phyloP scores from a whole-genome alignment of 139 green algal species.

The Coelastrella sp. region DNA sequence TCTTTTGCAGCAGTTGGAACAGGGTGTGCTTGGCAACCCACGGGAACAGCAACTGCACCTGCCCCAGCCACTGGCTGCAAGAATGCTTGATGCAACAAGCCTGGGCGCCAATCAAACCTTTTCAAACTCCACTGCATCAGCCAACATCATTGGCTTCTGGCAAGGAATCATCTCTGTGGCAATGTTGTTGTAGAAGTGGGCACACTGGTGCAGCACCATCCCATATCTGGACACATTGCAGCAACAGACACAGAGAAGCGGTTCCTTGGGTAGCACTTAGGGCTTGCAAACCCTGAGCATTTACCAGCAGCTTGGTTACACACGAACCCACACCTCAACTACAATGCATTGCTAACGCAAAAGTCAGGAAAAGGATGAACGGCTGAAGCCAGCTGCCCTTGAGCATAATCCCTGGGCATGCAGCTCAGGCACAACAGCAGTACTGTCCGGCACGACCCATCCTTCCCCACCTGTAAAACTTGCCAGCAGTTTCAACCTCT shows the following conservation, averaged over 20 bases:
- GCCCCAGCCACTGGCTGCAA: too few species aligned
- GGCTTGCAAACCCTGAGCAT: too few species aligned
- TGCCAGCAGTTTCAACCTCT: conserved; percentile 75
- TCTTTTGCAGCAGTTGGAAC: not conserved
- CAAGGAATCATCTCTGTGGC: conserved; percentile 81
- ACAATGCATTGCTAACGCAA: too few species aligned
- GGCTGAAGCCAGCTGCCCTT: not conserved
- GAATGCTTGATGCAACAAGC: too few species aligned
- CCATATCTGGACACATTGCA: conserved; percentile 65
- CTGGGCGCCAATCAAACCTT: conserved; percentile 44
- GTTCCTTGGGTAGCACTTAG: too few species aligned
- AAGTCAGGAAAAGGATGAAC: too few species aligned
- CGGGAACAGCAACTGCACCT: too few species aligned
- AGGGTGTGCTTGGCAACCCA: not conserved
- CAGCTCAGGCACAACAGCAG: too few species aligned
- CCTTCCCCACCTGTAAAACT: conserved; percentile 74
- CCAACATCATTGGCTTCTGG: conserved; percentile 90
- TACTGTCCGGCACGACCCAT: not conserved
- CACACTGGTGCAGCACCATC: conserved; percentile 86
- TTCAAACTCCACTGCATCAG: conserved; percentile 83
- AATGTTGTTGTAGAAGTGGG: conserved; percentile 93
- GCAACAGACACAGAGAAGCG: not conserved
- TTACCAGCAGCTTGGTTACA: not conserved
- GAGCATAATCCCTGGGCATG: not conserved
- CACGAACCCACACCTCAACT: not conserved